Evolutionary conservation across 768 basidiomycete genomes (phyloP).

Genomic region (Cubamyces sp.): DNA sequence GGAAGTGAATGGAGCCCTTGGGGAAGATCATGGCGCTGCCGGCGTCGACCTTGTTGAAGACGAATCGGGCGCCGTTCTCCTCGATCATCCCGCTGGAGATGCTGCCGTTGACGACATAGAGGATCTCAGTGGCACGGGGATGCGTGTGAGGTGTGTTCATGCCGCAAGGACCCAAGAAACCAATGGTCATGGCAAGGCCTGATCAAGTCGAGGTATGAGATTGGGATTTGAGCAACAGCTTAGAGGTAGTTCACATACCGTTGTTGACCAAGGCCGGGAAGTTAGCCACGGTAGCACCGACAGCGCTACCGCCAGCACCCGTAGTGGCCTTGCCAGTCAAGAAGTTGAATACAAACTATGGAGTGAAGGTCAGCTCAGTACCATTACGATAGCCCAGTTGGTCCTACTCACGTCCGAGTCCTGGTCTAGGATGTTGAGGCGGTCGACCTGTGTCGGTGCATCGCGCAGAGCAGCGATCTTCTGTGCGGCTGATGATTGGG

Average conservation of each 20-base stretch:
- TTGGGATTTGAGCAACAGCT: neutral
- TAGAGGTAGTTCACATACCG: slow-evolving; percentile 13
- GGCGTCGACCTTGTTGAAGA: slow-evolving; percentile 30
- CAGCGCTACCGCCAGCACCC: slow-evolving; percentile 33
- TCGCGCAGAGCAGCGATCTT: slow-evolving; percentile 27
- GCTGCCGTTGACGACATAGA: slow-evolving; percentile 37
- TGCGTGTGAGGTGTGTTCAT: slow-evolving; percentile 43
- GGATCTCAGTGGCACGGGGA: slow-evolving; percentile 40
- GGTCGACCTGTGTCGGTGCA: slow-evolving; percentile 29
- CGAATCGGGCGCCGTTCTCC: slow-evolving; percentile 37
- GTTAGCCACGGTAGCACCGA: slow-evolving; percentile 30
- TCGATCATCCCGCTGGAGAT: slow-evolving; percentile 32
- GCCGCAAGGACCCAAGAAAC: slow-evolving; percentile 37
- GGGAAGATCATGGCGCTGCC: slow-evolving; percentile 33
- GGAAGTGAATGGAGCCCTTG: slow-evolving; percentile 37
- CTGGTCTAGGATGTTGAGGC: slow-evolving; percentile 29
- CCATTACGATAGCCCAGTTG: neutral
- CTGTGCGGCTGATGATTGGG: slow-evolving; percentile 15
- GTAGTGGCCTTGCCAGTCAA: slow-evolving; percentile 25
- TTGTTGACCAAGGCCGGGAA: slow-evolving; percentile 37
- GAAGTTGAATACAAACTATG: slow-evolving; percentile 37
- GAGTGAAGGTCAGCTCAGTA: neutral
- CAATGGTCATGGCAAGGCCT: slow-evolving; percentile 34
- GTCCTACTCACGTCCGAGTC: slow-evolving; percentile 27
- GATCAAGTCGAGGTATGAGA: neutral